Base-by-base conservation (phyloP, 192 early-diverging fungal species). In the Podila epigama region DNA sequence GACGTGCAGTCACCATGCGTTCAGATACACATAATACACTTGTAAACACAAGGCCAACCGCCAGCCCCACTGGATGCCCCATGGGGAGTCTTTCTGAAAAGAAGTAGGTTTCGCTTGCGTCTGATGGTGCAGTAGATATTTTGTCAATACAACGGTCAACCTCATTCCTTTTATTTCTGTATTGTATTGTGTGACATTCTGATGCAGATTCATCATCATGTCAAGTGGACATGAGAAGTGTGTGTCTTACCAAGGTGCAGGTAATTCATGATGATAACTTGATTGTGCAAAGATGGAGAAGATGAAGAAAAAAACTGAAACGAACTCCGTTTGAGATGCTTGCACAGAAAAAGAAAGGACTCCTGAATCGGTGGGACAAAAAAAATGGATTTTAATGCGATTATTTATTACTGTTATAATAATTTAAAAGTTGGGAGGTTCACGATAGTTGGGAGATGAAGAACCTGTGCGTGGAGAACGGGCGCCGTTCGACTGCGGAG, bases 201-300 rank as follows among this genome's bases (percentile, higher is more conserved):
- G 20, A 48, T 48, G 44, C 44, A 20, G 25, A 5, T 22, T 22
- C n/a, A 7, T 20, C 7, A 48, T n/a, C 3, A 48, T 48, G n/a
- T 7, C 42, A 44, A 18, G 16, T 44, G 3, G 3, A 22, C 44
- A 48, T 2, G 37, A 16, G 44, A 5, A 22, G 25, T 15, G 16
- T 20, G 25, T 10, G 1, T 32, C 20, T 58, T 58, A 58, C 64
- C 64, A 31, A 66, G 39, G 52, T 58, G 64, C 16, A 66, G 42
- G 54, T 66, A 66, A 33, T 66, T 66, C 54, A 58, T 66, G 22
- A 4, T n/a, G n/a, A n/a, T n/a, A n/a, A n/a, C n/a, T n/a, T n/a
- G n/a, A n/a, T n/a, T 32, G 53, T n/a, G 6, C 27, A 31, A 36
- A 42, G 36, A 37, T 28, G 36, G 20, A 34, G 13, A 36, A 20